Percentiles rank a stretch among this genome's conserved stretches.
Conservation (phyloP, 73 alveolate species). For the Paramecium tetraurelia region DNA sequence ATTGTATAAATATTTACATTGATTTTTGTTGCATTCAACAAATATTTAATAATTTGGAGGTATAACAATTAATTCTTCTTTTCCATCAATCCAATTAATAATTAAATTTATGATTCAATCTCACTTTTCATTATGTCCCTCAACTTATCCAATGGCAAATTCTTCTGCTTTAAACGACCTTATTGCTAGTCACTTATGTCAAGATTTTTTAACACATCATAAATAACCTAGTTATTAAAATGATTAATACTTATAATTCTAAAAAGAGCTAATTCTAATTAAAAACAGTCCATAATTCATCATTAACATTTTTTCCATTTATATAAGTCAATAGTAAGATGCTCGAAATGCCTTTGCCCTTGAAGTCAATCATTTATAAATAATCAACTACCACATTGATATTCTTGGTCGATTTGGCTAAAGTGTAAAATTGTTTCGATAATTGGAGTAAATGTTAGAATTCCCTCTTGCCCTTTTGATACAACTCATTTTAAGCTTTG, state of each 20-base stretch:
- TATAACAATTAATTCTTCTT: background rate
- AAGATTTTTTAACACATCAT: background rate
- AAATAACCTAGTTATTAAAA: background rate
- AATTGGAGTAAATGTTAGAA: background rate
- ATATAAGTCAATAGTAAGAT: background rate
- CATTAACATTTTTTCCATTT: background rate
- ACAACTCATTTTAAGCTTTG: background rate
- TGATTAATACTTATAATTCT: background rate
- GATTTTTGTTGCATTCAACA: background rate
- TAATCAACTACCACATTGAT: background rate
- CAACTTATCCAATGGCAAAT: background rate
- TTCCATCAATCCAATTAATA: background rate
- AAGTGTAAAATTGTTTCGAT: background rate
- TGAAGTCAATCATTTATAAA: background rate
- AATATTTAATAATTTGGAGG: background rate
- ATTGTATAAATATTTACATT: background rate
- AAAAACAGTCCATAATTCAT: background rate
- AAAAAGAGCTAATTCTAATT: background rate
- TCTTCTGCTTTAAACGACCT: background rate
- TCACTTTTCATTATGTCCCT: slow-evolving; percentile 5
- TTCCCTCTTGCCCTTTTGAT: background rate
- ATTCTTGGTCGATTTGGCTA: background rate
- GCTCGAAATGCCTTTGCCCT: background rate
- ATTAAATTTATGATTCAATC: background rate
- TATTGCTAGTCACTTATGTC: background rate